phyloP scores from a whole-genome alignment of 2,329 filamentous ascomycete genomes.

The Daldinia eschscholtzii region DNA sequence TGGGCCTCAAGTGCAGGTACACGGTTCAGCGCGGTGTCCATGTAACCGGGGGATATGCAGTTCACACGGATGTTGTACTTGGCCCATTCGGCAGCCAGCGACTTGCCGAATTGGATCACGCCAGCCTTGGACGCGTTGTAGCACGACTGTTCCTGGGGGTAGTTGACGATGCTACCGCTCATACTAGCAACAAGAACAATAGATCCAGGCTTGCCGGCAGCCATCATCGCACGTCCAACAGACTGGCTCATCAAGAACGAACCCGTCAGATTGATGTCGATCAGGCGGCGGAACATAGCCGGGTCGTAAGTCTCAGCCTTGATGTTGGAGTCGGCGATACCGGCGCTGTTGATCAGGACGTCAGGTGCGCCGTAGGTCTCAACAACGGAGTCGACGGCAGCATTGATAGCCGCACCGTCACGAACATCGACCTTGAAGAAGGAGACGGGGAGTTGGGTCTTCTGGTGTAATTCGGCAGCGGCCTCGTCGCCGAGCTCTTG shows the following conservation, averaged over 20 bases:
- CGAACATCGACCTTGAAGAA: constrained; percentile 86
- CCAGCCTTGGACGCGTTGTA: constrained; percentile 89
- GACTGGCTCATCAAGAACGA: constrained; percentile 82
- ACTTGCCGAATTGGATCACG: constrained; percentile 82
- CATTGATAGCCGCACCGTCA: constrained; percentile 76
- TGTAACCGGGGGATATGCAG: constrained; percentile 87
- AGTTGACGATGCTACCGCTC: constrained; percentile 88
- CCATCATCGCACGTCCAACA: constrained; percentile 80
- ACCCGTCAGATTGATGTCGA: constrained; percentile 86
- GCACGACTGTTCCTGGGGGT: constrained; percentile 83
- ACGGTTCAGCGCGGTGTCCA: constrained; percentile 86
- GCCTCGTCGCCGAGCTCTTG: constrained; percentile 78
- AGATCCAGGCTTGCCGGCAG: constrained; percentile 75
- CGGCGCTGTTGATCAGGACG: constrained; percentile 83
- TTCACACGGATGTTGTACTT: constrained; percentile 85
- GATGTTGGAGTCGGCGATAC: constrained; percentile 87
- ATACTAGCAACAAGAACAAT: constrained; percentile 84
- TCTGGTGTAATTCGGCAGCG: constrained; percentile 76
- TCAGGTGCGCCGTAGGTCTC: constrained; percentile 77
- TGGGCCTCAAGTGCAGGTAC: constrained; percentile 82
- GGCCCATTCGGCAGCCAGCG: constrained; percentile 86
- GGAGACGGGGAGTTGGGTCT: constrained; percentile 78
- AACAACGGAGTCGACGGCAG: constrained; percentile 75
- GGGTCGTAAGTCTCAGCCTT: constrained; percentile 82
- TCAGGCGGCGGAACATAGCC: constrained; percentile 80